phyloP scores from a whole-genome alignment of 495 filamentous ascomycete genomes.

The Penicillium cataractarum region DNA sequence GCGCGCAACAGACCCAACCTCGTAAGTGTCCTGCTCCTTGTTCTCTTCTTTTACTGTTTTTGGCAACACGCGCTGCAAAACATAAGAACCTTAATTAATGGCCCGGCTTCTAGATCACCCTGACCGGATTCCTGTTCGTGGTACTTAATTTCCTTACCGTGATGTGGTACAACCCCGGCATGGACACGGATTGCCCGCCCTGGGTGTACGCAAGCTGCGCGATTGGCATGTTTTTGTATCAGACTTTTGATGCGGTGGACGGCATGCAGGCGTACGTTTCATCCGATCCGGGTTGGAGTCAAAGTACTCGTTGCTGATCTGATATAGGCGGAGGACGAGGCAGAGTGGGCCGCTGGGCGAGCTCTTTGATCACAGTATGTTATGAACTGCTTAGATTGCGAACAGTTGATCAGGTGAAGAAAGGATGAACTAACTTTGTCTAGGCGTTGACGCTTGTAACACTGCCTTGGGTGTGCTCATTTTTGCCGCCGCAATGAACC shows the following conservation, averaged over 20 bases:
- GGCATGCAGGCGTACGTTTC: constrained; percentile 81
- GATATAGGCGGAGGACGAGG: constrained; percentile 72
- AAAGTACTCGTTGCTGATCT: constrained; percentile 26
- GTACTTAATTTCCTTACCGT: constrained; percentile 89
- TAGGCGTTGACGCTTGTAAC: constrained; percentile 91
- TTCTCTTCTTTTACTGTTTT: background rate
- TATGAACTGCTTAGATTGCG: background rate
- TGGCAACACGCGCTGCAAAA: background rate
- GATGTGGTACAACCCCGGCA: constrained; percentile 92
- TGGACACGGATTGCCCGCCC: constrained; percentile 88
- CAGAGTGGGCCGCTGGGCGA: constrained; percentile 95
- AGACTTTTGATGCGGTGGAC: constrained; percentile 98
- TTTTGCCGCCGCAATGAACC: constrained; percentile 87
- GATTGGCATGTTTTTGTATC: constrained; percentile 88
- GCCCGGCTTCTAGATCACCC: constrained; percentile 64
- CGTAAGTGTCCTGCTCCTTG: constrained; percentile 48
- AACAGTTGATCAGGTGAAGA: background rate
- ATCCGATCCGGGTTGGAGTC: background rate
- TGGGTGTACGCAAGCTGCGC: constrained; percentile 97
- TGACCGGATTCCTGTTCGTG: constrained; percentile 90
- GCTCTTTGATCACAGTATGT: constrained; percentile 90
- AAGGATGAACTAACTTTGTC: background rate
- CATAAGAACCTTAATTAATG: constrained; percentile 1
- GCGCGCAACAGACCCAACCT: constrained; percentile 56
- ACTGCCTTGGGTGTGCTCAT: constrained; percentile 91